These are phyloP conservation scores for Coix lacrymajobi DNA, from an alignment of 176 grass and related monocot genomes.

Conservation along the genomic window DNA sequence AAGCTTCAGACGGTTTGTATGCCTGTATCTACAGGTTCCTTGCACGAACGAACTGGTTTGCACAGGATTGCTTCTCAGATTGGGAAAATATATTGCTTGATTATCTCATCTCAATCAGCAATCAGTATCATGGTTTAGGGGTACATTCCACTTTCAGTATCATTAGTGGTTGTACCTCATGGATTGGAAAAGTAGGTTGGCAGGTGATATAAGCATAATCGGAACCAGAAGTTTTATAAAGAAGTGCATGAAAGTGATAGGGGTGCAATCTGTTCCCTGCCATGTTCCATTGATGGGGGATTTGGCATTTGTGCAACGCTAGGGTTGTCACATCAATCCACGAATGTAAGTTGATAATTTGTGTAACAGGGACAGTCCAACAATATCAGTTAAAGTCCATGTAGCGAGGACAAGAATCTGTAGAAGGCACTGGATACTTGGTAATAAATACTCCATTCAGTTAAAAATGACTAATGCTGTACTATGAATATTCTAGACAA, in stretches of 20 bases:
- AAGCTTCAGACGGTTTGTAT: background rate
- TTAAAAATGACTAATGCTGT: background rate
- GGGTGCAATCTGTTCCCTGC: slow-evolving; percentile 8
- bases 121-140: slow-evolving; percentile 14
- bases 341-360: background rate
- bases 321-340: slow-evolving; percentile 4
- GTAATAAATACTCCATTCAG: background rate
- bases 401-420: background rate
- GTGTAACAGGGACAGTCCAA: background rate
- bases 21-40: background rate
- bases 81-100: background rate
- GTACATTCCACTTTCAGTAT: background rate
- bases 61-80: background rate
- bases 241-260: slow-evolving; percentile 1
- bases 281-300: slow-evolving; percentile 13
- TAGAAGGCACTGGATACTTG: background rate
- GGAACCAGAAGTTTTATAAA: background rate
- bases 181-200: slow-evolving; percentile 7
- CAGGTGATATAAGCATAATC: background rate
- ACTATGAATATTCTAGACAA: background rate
- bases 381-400: slow-evolving; percentile 10
- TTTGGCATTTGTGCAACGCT: background rate
- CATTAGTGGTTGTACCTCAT: slow-evolving; percentile 15
- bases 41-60: background rate
- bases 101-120: background rate